Base-by-base conservation (phyloP, 192 early-diverging fungal species). In the Rhizophagus prolifer region DNA sequence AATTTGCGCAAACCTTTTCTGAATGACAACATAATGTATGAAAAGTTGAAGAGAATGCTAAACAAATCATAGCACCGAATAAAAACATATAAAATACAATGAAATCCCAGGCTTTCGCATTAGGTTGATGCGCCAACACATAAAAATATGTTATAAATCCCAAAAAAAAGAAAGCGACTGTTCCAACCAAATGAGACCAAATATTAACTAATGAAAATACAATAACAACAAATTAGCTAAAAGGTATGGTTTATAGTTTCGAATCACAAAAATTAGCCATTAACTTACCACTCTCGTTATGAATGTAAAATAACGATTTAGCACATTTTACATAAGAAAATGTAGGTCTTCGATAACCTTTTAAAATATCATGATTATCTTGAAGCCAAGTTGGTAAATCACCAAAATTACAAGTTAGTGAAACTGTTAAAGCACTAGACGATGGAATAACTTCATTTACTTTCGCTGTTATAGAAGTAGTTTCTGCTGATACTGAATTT, bases 11-110 rank as follows among this genome's bases (percentile, higher is more conserved):
- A 30, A 94, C 88, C 5, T 71, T 76, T 58, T 89, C 87, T 60
- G 96, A 97, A 82, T 97, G 96, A 80, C 94, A 97, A 9, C 87
- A 86, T 59, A 94, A 93, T 14, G 90, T 84, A 81, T 97, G 96
- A 82, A 93, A 97, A 26, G 84, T 80, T 3, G 92, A 89, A 66
- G 92, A 94, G 65, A 95, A 83, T 3, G 88, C 91, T 79, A 97
- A 86, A 85, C 95, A 97, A 9, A 78, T 80, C 28, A 76, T 76
- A n/a, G 94, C 94, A 30, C 93, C 91, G 0, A 84, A 73, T 71
- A 97, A 81, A 72, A 95, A 98, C 25, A 88, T 79, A 69, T 90
- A 91, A 72, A 96, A 88, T 36, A 91, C 91, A 13, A 83, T 70
- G 38, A 86, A 72, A 78, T 98, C 97, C 65, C 77, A 81, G 86